phyloP scores from a whole-genome alignment of 139 green algal genomes.

The Edaphochlamys debaryana region DNA sequence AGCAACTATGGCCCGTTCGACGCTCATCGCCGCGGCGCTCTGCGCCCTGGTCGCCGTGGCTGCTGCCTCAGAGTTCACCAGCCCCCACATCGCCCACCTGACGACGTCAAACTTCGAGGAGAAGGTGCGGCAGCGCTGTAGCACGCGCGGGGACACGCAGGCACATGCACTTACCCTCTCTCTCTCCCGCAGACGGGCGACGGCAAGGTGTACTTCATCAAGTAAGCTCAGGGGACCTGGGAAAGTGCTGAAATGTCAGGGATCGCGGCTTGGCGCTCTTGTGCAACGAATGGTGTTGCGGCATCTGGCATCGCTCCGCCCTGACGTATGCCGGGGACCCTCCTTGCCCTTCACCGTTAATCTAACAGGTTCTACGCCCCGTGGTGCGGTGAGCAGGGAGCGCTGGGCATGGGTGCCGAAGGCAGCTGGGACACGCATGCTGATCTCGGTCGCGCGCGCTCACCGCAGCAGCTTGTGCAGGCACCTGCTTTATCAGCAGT shows the following conservation, averaged over 20 bases:
- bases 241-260: too few species aligned
- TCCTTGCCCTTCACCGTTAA: too few species aligned
- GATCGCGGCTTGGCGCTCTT: too few species aligned
- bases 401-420: too few species aligned
- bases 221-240: too few species aligned
- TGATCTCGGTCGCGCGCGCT: too few species aligned
- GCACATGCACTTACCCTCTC: neutral
- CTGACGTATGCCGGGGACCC: too few species aligned
- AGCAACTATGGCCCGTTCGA: neutral
- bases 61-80: slow-evolving; percentile 35
- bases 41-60: neutral
- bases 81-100: slow-evolving; percentile 29
- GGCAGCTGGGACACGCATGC: too few species aligned
- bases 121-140: slow-evolving; percentile 12
- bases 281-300: too few species aligned
- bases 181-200: slow-evolving; percentile 43
- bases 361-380: slow-evolving; percentile 68
- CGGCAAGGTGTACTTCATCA: slow-evolving; percentile 65
- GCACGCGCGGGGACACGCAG: neutral
- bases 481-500: too few species aligned
- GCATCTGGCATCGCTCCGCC: too few species aligned
- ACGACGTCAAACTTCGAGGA: slow-evolving; percentile 42
- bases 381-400: slow-evolving; percentile 72
- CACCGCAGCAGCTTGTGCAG: too few species aligned
- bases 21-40: neutral